Percentiles rank a stretch among this genome's conserved stretches.
Evolutionary conservation across 2,329 filamentous ascomycete genomes (phyloP).

Genomic region (Aspergillus ruber): DNA sequence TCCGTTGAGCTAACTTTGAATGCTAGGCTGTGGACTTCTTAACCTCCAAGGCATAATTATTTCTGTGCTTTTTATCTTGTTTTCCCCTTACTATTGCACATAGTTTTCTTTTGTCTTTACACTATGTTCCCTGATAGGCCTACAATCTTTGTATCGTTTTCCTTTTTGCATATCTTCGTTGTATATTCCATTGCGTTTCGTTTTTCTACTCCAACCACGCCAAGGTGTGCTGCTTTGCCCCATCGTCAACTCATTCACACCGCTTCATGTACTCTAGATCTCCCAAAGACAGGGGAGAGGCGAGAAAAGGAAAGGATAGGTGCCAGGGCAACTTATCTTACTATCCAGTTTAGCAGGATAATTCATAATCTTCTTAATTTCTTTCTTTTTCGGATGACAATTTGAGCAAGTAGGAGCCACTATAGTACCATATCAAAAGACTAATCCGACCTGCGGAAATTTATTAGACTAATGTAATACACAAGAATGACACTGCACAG

Average conservation of each 20-base stretch:
- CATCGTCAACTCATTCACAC: not conserved
- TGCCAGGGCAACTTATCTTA: not conserved
- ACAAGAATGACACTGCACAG: too few species aligned
- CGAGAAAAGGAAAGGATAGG: conserved; percentile 3
- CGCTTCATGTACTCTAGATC: not conserved
- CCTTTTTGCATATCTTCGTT: conserved; percentile 3
- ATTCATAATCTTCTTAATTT: not conserved
- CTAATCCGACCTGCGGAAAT: too few species aligned
- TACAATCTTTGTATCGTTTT: conserved; percentile 4
- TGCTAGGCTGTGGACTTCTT: conserved; percentile 35
- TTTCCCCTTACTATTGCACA: conserved; percentile 1
- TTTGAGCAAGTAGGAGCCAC: too few species aligned
- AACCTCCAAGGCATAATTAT: conserved; percentile 34
- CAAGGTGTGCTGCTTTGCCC: not conserved
- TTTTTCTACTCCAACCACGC: conserved; percentile 9
- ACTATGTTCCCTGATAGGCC: conserved; percentile 2
- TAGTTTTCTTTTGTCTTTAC: conserved; percentile 11
- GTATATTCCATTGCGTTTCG: conserved; percentile 9
- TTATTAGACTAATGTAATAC: too few species aligned
- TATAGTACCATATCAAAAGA: too few species aligned
- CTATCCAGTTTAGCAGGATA: not conserved
- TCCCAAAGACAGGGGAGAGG: not conserved
- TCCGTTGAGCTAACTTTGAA: not conserved
- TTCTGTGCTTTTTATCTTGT: not conserved
- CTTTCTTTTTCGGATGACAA: not conserved